phyloP scores from a whole-genome alignment of 2,329 filamentous ascomycete species.

The Aureobasidium subglaciale region DNA sequence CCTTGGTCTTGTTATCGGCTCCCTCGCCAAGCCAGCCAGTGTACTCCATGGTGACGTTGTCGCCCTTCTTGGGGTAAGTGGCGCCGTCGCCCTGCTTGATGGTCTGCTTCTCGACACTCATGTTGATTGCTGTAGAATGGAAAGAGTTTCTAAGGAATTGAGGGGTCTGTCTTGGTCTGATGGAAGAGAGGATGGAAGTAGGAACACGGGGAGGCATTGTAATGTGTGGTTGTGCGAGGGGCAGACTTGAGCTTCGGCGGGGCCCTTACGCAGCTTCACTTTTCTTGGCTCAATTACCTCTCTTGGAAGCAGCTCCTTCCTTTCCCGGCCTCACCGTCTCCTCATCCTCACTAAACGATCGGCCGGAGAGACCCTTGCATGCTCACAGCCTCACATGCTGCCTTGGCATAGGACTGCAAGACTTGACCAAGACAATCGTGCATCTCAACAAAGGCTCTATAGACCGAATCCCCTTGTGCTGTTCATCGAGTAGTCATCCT shows the following conservation, averaged over 20 bases:
- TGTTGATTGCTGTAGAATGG: conserved; percentile 21
- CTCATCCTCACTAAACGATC: neutral
- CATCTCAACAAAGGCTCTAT: neutral
- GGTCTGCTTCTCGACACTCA: conserved; percentile 61
- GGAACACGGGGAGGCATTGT: conserved; percentile 11
- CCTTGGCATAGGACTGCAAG: neutral
- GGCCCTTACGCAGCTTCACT: neutral
- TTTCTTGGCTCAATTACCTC: neutral
- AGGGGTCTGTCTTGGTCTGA: conserved; percentile 11
- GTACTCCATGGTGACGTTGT: conserved; percentile 83
- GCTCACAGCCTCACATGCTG: neutral
- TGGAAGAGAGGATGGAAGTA: conserved; percentile 8
- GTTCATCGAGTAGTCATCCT: too few relatives aligned
- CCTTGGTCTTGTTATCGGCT: conserved; percentile 52
- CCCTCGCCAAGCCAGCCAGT: conserved; percentile 80
- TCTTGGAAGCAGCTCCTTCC: neutral
- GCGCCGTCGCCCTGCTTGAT: conserved; percentile 55
- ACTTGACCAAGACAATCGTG: neutral
- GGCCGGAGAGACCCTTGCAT: neutral
- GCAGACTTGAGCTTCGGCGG: conserved; percentile 5
- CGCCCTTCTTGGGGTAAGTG: conserved; percentile 55
- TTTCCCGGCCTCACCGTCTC: neutral
- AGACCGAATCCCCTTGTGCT: too few relatives aligned
- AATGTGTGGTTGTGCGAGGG: conserved; percentile 8
- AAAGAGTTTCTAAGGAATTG: conserved; percentile 12